These are phyloP conservation scores for Populus tremula DNA, from an alignment of 345 rosid species.

Conservation along the genomic window DNA sequence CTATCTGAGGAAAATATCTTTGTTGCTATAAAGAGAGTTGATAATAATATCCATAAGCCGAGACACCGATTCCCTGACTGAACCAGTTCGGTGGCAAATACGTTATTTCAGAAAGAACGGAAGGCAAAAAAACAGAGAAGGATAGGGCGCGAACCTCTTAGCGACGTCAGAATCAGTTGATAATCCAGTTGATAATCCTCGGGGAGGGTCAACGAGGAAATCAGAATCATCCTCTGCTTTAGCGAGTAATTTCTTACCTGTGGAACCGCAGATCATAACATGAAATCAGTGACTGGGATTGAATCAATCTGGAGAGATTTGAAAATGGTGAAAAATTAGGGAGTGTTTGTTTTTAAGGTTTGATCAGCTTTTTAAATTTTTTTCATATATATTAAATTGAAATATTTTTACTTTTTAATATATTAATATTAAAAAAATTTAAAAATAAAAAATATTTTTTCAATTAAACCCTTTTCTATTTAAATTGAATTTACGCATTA, in stretches of 20 bases:
- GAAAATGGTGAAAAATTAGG: not conserved
- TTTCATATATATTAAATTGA: too few species aligned
- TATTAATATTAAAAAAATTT: too few species aligned
- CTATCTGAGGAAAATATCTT: constrained; percentile 92
- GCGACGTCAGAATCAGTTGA: too few species aligned
- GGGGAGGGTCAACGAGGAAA: constrained; percentile 70
- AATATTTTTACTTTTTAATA: too few species aligned
- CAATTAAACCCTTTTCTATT: too few species aligned
- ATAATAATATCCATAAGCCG: constrained; percentile 96
- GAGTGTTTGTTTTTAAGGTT: too few species aligned
- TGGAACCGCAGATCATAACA: constrained; percentile 24
- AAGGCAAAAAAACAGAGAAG: not conserved
- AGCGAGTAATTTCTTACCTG: constrained; percentile 75
- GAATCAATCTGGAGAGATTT: not conserved
- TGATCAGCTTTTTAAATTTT: too few species aligned
- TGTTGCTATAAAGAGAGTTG: constrained; percentile 97
- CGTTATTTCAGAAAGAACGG: not conserved
- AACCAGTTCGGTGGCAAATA: not conserved
- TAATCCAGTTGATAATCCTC: constrained; percentile 40
- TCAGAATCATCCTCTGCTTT: constrained; percentile 70
- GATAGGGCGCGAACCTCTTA: constrained; percentile 32
- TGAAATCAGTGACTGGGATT: not conserved
- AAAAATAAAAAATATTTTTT: too few species aligned
- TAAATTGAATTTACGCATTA: too few species aligned
- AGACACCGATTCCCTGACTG: constrained; percentile 91